phyloP scores from a whole-genome alignment of 306 rosid species.

The Castanea mollissima region DNA sequence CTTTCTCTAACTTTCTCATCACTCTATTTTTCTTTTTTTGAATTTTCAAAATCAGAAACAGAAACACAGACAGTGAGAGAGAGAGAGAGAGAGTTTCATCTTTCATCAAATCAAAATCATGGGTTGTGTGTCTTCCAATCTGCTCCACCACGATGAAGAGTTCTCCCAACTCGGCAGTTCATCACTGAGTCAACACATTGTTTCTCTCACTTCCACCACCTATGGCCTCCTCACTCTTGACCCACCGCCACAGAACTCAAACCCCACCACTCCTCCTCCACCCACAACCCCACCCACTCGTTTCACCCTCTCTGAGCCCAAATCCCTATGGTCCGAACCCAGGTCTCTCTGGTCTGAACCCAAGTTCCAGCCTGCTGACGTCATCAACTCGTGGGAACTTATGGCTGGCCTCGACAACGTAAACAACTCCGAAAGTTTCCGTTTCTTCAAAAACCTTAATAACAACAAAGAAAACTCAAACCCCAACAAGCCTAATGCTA shows the following conservation, averaged over 20 bases:
- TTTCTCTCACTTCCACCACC: slow-evolving; percentile 91
- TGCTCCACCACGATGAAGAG: slow-evolving; percentile 68
- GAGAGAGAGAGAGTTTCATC: not conserved
- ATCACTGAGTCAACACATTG: slow-evolving; percentile 82
- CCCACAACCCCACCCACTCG: slow-evolving; percentile 48
- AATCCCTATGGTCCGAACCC: slow-evolving; percentile 38
- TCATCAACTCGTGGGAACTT: slow-evolving; percentile 95
- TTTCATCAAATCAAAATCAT: slow-evolving; percentile 16
- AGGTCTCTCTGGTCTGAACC: slow-evolving; percentile 33
- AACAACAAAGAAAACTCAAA: slow-evolving; percentile 67
- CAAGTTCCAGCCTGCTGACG: slow-evolving; percentile 46
- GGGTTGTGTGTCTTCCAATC: slow-evolving; percentile 89
- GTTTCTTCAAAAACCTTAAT: not conserved
- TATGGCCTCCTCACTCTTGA: slow-evolving; percentile 89
- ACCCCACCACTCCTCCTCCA: not conserved
- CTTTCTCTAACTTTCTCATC: not conserved
- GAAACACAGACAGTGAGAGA: not conserved
- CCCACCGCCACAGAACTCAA: slow-evolving; percentile 37
- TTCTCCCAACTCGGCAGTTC: slow-evolving; percentile 68
- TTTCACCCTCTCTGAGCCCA: slow-evolving; percentile 42
- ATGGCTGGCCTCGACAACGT: slow-evolving; percentile 80
- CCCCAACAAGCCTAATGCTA: slow-evolving; percentile 31
- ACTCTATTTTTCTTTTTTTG: not conserved
- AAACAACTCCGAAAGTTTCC: slow-evolving; percentile 32
- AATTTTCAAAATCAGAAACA: not conserved